Evolutionary conservation across 208 protist species (phyloP), one percentile per base, ranked within the genome.

Genomic region (Blastocrithidia nonstop): DNA sequence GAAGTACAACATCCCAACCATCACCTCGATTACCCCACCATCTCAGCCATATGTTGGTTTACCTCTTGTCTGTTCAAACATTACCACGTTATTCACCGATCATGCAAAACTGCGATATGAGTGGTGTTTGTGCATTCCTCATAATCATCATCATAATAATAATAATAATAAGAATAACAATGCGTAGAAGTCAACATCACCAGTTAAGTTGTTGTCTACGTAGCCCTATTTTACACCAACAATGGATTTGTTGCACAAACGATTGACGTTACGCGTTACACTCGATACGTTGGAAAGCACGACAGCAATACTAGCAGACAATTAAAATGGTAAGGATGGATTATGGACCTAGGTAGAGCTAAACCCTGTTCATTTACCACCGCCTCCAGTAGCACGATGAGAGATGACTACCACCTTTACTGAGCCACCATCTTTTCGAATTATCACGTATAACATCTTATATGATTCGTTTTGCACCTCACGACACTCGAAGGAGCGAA

Each of bases 391-490:
- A 48, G 52, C 72, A 19, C 67, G 79, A 9, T 89, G 79, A 80
- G 40, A 61, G 31, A 45, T 65, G 17, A 86, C 76, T n/a, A 4
- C 40, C 16, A 35, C 46, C n/a, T 19, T 17, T 6, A 16, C 66
- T 15, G 15, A 50, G 6, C 44, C 62, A n/a, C 61, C 73, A 4
- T 51, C 35, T 15, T 81, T 95, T 31, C 75, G 83, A 25, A 76
- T 91, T 0, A 64, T 87, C n/a, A 73, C 78, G 15, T 95, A 95
- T 66, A 95, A 95, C 61, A 74, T 95, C 5, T 70, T 95, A 5
- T 72, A 90, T 56, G 87, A 95, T 43, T 71, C 75, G 37, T 89
- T 89, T 42, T 89, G 77, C 45, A 83, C 59, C 6, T 74, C 65
- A 5, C 67, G 59, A 35, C 44, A 48, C 38, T 74, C 68, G 24